Evolutionary conservation across 176 grass and related monocot genomes (phyloP), one percentile per base, ranked within the genome.

Genomic region (Thinopyrum elongatum): DNA sequence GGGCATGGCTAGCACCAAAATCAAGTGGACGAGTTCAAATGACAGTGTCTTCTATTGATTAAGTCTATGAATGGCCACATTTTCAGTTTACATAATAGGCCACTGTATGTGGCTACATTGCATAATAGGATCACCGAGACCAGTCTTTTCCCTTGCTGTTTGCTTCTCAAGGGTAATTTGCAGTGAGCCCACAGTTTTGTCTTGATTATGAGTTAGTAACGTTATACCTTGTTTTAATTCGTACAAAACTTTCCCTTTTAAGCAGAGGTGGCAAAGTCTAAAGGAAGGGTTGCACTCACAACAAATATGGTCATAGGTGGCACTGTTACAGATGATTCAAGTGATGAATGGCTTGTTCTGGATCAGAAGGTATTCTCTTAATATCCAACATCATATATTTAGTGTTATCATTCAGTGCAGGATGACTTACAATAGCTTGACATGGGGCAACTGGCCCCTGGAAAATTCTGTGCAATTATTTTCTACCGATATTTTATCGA

Each of bases 291-390:
- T 78, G 93, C 96, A 63, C 96, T 92, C 76, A 98, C 96, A 38
- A 94, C 93, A 81, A 98, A 98, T 92, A 85, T 98, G 73, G 90
- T 98, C 39, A 92, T 98, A 74, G 96, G 96, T 76, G 96, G 96
- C 82, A 98, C 91, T 66, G 91, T 98, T 78, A 86, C 85, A 1
- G 82, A 94, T 86, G 96, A 98, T 95, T 84, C 88, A 82, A 83
- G 93, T 9, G 87, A 94, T 78, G 93, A 98, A 88, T 98, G 96
- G 96, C 86, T 98, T 85, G 82, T 70, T 86, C 88, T 98, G 61
- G 93, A 98, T 90, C 92, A 98, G 88, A 95, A 98, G 93, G 93
- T 98, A 69, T 83, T 12, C 22, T 79, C 55, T 83, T 23, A 47
- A 11, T 80, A 64, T 30, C 26, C 34, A 12, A 13, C 67, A 59